phyloP scores from a whole-genome alignment of 2,329 filamentous ascomycete species.

The Ceratocystis papillata region DNA sequence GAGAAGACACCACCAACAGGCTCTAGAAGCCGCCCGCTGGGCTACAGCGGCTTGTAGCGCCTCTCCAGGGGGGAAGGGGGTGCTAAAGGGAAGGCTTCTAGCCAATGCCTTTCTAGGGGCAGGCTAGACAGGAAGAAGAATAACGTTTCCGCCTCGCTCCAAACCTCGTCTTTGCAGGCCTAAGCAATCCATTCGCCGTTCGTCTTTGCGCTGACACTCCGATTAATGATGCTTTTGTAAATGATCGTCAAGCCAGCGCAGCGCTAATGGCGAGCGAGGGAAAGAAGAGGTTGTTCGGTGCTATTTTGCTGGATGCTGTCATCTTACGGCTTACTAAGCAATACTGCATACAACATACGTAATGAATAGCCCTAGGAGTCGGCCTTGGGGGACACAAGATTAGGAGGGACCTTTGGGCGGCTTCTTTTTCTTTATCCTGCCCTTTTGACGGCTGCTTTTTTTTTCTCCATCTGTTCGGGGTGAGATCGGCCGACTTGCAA shows the following conservation, averaged over 20 bases:
- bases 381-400: background rate
- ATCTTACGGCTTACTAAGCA: background rate
- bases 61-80: no score
- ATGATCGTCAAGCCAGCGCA: background rate
- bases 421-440: background rate
- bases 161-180: background rate
- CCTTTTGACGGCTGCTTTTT: background rate
- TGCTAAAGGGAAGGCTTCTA: background rate
- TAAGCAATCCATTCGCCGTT: background rate
- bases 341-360: background rate
- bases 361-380: background rate
- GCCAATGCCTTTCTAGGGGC: background rate
- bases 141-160: no score
- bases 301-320: background rate
- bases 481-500: background rate
- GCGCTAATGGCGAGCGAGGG: background rate
- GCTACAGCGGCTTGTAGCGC: no score
- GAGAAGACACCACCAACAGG: background rate
- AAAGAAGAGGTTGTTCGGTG: background rate
- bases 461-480: background rate
- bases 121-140: no score
- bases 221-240: background rate
- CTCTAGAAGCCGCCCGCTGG: no score
- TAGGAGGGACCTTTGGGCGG: background rate
- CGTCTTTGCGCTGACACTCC: background rate